These are phyloP conservation scores for Malus hybrid DNA, from an alignment of 331 rosid species.

Conservation along the genomic window DNA sequence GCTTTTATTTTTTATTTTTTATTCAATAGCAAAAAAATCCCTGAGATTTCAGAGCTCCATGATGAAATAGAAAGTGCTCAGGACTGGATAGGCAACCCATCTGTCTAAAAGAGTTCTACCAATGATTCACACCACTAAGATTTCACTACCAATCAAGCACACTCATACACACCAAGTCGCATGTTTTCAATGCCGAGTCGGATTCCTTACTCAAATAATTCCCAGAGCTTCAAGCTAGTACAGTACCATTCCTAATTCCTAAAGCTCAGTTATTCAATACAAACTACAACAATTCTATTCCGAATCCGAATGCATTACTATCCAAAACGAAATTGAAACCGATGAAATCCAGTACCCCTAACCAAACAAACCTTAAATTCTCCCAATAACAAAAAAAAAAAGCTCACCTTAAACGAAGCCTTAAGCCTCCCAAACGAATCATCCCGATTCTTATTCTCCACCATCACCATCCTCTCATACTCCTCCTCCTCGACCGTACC, in stretches of 20 bases:
- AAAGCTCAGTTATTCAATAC: background rate
- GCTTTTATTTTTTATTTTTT: no score
- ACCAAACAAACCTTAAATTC: background rate
- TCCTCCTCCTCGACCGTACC: no score
- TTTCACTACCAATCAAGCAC: background rate
- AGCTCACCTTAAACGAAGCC: no score
- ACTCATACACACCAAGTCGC: background rate
- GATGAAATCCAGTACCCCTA: background rate
- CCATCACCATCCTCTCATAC: no score
- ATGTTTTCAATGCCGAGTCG: no score
- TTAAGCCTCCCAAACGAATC: no score
- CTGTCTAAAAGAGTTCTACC: background rate
- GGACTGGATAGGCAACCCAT: background rate
- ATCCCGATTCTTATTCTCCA: no score
- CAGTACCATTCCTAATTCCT: background rate
- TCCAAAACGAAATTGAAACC: background rate
- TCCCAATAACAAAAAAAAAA: no score
- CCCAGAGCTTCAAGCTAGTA: background rate
- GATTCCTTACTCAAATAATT: background rate
- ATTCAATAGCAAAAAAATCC: no score
- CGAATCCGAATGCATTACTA: background rate
- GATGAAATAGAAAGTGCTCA: no score
- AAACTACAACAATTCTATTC: background rate
- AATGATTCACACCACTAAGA: background rate
- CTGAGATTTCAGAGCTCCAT: no score